A percentile compares a stretch with the other conserved stretches of the same genome.
Conservation (phyloP, 2,329 filamentous ascomycete species). For the Macrophomina phaseolina region DNA sequence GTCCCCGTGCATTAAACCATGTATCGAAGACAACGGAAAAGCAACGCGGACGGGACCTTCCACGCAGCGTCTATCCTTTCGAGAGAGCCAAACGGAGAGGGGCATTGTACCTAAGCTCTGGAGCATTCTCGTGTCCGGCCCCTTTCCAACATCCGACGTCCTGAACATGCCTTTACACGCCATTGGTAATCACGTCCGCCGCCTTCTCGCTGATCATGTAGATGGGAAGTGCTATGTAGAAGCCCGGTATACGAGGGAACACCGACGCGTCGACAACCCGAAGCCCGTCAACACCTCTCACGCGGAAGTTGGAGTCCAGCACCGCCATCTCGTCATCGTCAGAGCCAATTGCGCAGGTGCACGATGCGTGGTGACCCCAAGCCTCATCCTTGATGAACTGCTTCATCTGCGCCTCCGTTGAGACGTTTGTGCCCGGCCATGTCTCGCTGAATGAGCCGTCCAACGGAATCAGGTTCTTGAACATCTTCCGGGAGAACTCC, state of each 20-base stretch:
- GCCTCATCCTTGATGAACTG: conserved; percentile 38
- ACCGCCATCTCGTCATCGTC: conserved; percentile 61
- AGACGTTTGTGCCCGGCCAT: conserved; percentile 50
- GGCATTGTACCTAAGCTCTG: no score
- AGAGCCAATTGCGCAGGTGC: conserved; percentile 61
- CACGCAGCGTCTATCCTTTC: no score
- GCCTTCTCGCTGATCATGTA: conserved; percentile 68
- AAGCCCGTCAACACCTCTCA: conserved; percentile 60
- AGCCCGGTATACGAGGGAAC: conserved; percentile 63
- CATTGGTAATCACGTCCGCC: conserved; percentile 50
- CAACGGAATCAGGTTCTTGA: conserved; percentile 30
- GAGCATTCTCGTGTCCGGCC: no score
- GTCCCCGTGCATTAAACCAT: no score
- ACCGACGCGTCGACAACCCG: conserved; percentile 67
- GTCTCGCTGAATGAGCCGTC: conserved; percentile 48
- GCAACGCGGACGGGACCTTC: no score
- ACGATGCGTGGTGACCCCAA: conserved; percentile 61
- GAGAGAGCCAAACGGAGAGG: no score
- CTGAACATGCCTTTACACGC: background rate
- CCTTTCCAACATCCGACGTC: background rate
- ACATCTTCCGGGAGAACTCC: conserved; percentile 54
- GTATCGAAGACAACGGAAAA: no score
- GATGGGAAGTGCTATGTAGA: conserved; percentile 57
- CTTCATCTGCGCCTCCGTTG: conserved; percentile 50
- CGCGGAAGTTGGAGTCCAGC: conserved; percentile 62